phyloP scores from a whole-genome alignment of 495 filamentous ascomycete genomes.

The Penicillium bialowiezense region DNA sequence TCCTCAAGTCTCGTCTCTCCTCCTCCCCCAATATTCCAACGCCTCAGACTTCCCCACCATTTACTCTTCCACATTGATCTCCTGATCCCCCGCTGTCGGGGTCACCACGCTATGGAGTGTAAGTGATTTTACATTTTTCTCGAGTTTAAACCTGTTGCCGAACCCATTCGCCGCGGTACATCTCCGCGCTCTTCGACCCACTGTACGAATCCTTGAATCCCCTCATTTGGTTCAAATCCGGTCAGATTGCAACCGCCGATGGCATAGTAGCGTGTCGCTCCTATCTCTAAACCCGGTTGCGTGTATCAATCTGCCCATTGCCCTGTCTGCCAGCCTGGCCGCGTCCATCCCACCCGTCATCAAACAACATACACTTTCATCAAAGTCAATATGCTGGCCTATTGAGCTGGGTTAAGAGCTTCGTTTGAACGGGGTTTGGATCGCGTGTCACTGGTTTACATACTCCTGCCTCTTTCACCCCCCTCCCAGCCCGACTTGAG shows the following conservation, averaged over 20 bases:
- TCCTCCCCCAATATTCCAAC: constrained; percentile 12
- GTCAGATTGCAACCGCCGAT: constrained; percentile 1
- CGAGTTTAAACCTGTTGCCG: constrained; percentile 27
- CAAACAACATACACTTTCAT: constrained; percentile 42
- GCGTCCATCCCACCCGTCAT: constrained; percentile 42
- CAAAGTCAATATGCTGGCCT: constrained; percentile 32
- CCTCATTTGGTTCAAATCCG: constrained; percentile 10
- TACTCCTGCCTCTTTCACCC: constrained; percentile 15
- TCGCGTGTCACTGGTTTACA: constrained; percentile 38
- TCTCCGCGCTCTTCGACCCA: constrained; percentile 49
- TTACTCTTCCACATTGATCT: constrained; percentile 28
- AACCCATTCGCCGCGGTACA: constrained; percentile 40
- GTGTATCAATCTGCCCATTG: constrained; percentile 22
- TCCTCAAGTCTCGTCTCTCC: constrained; percentile 20
- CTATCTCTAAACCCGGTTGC: constrained; percentile 18
- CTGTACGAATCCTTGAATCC: constrained; percentile 28
- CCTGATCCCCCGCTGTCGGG: constrained; percentile 34
- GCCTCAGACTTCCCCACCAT: constrained; percentile 25
- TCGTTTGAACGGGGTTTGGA: constrained; percentile 21
- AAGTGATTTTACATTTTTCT: constrained; percentile 35
- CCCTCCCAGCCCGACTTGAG: constrained; percentile 21
- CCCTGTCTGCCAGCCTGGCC: constrained; percentile 30
- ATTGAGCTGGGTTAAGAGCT: constrained; percentile 26
- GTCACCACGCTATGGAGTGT: constrained; percentile 54
- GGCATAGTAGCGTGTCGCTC: constrained; percentile 13